Evolutionary conservation across 176 grass and related monocot genomes (phyloP).

Genomic region (Poa annua): DNA sequence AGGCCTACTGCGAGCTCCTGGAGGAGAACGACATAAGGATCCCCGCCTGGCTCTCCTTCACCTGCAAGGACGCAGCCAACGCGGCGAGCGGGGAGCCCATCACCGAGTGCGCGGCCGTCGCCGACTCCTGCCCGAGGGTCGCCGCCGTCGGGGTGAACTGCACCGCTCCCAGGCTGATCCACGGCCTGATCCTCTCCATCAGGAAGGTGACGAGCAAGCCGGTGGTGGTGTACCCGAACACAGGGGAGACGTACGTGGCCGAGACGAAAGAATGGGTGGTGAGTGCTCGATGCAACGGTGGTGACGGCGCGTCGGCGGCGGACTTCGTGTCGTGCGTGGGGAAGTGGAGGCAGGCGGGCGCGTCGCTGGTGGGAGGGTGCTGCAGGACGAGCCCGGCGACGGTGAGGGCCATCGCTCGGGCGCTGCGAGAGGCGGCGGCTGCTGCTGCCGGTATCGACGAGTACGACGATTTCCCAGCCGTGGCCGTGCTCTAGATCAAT

Average conservation of each 20-base stretch:
- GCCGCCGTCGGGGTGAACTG: constrained; percentile 43
- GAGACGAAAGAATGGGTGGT: constrained; percentile 47
- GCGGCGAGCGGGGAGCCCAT: constrained; percentile 46
- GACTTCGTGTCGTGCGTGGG: constrained; percentile 35
- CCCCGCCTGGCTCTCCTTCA: constrained; percentile 47
- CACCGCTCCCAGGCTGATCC: constrained; percentile 34
- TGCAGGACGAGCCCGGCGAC: constrained; percentile 48
- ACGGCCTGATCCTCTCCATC: constrained; percentile 12
- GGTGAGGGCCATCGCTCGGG: constrained; percentile 35
- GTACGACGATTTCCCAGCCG: constrained; percentile 23
- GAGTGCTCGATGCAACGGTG: neutral
- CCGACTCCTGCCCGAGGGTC: constrained; percentile 29
- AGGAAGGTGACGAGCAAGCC: constrained; percentile 44
- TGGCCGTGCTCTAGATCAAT: constrained; percentile 34
- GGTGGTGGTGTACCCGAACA: constrained; percentile 44
- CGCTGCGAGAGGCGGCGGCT: constrained; percentile 10
- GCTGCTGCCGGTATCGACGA: neutral
- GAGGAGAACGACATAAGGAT: constrained; percentile 43
- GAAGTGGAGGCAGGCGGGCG: constrained; percentile 26
- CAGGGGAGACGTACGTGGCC: constrained; percentile 46
- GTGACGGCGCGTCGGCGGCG: neutral
- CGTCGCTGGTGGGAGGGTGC: constrained; percentile 28
- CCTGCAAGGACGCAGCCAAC: constrained; percentile 25
- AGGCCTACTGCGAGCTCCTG: constrained; percentile 47
- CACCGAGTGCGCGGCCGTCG: constrained; percentile 30